Base-by-base conservation (phyloP, 345 rosid species). In the Dimocarpus longan region DNA sequence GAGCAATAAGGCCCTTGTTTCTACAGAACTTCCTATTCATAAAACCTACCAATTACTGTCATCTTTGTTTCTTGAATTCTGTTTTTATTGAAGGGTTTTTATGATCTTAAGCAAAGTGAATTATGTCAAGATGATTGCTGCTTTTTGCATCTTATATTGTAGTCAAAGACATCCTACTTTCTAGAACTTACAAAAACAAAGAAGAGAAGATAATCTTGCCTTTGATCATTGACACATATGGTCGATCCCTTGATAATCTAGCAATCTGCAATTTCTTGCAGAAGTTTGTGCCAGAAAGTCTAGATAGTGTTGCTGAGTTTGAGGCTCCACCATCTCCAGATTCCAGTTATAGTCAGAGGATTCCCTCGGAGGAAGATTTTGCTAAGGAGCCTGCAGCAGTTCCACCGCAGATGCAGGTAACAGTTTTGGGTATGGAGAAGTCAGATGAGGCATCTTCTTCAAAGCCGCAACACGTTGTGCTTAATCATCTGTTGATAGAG, bases 321-420 rank as follows among this genome's bases (percentile, higher is more conserved):
- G 95, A 91, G 85, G 89, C 86, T 22, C 98, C 97, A 26, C 84
- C 82, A 42, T 96, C 99, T 63, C 99, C 99, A 72, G 93, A 88
- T 62, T 86, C 88, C 40, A 88, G 89, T 80, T 96, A 96, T 75
- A 74, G 92, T 63, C 94, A 89, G 82, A 73, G 82, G 43, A 82
- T 89, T 62, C 97, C 92, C 4, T 22, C 87, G 0, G 91, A 89
- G 74, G 98, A 91, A 74, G 97, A 96, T 68, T 94, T 87, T 73
- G 87, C 91, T 0, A 96, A 96, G 88, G 99, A 93, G 78, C 98
- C 99, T 3, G 73, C 75, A 0, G 68, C 73, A 3, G 91, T 89
- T 73, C 99, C 99, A 60, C 81, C 93, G 11, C 98, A 95, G 83
- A 88, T 95, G 63, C 91, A 83, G 66, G 83, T 89, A 76, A 89